A percentile compares a stretch with the other conserved stretches of the same genome.
Conservation (phyloP, 2,329 filamentous ascomycete genomes). For the Pestalotiopsis sp. region DNA sequence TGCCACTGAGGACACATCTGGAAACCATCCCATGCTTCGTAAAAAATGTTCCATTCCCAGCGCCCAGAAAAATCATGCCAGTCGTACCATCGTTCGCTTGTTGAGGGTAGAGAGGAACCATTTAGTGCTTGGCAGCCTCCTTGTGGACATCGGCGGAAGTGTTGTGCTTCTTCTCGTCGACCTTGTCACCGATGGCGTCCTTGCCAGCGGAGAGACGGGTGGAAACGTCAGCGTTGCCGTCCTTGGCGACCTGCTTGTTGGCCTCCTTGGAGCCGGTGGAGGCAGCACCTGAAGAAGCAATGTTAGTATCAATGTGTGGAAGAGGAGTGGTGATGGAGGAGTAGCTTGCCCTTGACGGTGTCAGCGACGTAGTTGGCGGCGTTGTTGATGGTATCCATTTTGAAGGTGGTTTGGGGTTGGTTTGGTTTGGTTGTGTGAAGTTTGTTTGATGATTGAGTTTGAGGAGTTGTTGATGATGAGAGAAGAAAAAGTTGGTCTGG, state of each 20-base stretch:
- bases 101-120: background rate
- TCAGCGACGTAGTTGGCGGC: conserved; percentile 68
- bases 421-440: conserved; percentile 9
- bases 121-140: conserved; percentile 39
- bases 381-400: conserved; percentile 55
- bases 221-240: conserved; percentile 48
- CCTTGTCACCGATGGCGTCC: conserved; percentile 45
- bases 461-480: conserved; percentile 10
- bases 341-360: conserved; percentile 49
- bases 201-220: conserved; percentile 51
- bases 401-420: conserved; percentile 23
- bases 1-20: conserved; percentile 4
- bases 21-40: conserved; percentile 7
- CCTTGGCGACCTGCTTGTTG: conserved; percentile 69
- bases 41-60: background rate
- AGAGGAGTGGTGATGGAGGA: background rate
- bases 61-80: background rate
- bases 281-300: conserved; percentile 29
- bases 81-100: conserved; percentile 1
- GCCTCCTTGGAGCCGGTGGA: conserved; percentile 62
- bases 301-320: background rate
- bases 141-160: conserved; percentile 36
- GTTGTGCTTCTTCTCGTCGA: conserved; percentile 36
- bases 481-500: background rate
- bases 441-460: conserved; percentile 9